These are phyloP conservation scores for Ilyonectria robusta DNA, from an alignment of 2,329 filamentous ascomycete genomes.

Conservation along the genomic window DNA sequence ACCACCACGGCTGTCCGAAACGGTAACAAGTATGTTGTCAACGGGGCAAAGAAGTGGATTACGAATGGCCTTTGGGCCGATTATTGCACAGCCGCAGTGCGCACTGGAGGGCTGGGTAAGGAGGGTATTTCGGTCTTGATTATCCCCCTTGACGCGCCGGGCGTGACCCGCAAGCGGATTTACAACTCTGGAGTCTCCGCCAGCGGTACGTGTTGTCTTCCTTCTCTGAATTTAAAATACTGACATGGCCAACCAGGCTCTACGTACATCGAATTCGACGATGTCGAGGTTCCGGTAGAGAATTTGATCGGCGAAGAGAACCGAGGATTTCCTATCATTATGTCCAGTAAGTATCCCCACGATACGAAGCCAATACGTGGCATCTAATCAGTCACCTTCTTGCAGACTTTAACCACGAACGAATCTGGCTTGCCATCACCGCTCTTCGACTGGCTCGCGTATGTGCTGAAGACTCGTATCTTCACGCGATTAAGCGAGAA, in stretches of 20 bases:
- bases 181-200: constrained; percentile 32
- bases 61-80: constrained; percentile 33
- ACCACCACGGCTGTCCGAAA: constrained; percentile 25
- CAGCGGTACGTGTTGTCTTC: constrained; percentile 19
- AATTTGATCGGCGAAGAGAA: constrained; percentile 35
- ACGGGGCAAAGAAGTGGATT: constrained; percentile 38
- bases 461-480: constrained; percentile 66
- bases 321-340: constrained; percentile 34
- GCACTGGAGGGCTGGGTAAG: constrained; percentile 28
- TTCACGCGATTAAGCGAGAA: constrained; percentile 64
- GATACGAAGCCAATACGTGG: too few relatives aligned
- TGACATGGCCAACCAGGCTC: constrained; percentile 18
- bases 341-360: constrained; percentile 24
- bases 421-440: constrained; percentile 70
- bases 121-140: constrained; percentile 29
- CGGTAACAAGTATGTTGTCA: constrained; percentile 32
- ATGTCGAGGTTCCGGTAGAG: constrained; percentile 31
- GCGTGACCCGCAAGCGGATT: constrained; percentile 28
- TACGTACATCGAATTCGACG: constrained; percentile 34
- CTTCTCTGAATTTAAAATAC: neutral
- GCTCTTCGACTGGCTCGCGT: constrained; percentile 70
- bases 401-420: constrained; percentile 68
- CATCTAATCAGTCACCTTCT: neutral
- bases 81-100: constrained; percentile 36
- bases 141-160: constrained; percentile 21